Evolutionary conservation across 441 rosid species (phyloP).

Genomic region (Populus hybrid): DNA sequence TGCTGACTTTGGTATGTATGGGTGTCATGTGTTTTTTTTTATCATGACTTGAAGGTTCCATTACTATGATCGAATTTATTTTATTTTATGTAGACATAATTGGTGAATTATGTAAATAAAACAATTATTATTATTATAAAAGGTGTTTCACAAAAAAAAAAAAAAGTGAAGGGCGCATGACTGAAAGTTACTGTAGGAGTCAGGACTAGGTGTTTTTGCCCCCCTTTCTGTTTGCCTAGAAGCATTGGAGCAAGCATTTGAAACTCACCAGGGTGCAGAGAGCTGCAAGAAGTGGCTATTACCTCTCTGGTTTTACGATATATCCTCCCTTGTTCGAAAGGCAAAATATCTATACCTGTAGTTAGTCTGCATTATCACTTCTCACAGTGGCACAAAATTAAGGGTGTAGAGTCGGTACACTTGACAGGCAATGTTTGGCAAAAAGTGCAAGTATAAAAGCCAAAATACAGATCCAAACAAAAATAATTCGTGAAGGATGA

Average conservation of each 20-base stretch:
- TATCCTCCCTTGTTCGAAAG: neutral
- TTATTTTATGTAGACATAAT: neutral
- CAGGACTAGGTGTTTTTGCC: neutral
- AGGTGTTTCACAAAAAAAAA: neutral
- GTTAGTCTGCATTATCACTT: neutral
- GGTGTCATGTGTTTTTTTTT: no score
- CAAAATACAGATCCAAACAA: conserved; percentile 34
- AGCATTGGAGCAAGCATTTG: neutral
- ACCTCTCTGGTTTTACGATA: neutral
- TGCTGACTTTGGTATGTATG: no score
- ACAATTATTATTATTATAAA: no score
- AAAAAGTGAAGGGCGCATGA: neutral
- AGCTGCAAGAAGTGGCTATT: neutral
- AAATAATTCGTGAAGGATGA: conserved; percentile 25
- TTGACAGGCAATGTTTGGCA: neutral
- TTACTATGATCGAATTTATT: neutral
- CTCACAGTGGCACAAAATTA: neutral
- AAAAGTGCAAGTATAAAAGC: conserved; percentile 1
- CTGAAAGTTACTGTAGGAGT: neutral
- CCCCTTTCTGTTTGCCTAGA: neutral
- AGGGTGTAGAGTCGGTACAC: neutral
- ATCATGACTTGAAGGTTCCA: neutral
- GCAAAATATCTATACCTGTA: neutral
- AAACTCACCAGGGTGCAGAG: neutral
- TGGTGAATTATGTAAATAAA: neutral